Percentiles rank a stretch among this genome's conserved stretches.
Conservation (phyloP, 257 asterid species). For the Agastache rugosa region DNA sequence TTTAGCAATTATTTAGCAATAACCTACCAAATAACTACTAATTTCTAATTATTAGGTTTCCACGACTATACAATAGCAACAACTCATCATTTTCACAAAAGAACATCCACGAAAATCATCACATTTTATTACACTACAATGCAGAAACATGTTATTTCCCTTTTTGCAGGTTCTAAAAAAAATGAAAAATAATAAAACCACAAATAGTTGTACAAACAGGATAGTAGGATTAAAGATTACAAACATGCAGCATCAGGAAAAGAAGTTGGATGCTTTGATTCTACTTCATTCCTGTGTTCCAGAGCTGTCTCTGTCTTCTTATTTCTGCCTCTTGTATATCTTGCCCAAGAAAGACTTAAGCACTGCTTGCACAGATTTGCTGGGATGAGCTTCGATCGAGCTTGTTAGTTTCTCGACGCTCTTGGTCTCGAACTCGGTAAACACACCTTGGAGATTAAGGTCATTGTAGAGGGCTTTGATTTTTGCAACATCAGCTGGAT, state of each 20-base stretch:
- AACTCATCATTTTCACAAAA: neutral
- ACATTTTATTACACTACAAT: constrained; percentile 5
- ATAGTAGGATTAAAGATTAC: constrained; percentile 27
- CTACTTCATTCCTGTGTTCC: constrained; percentile 26
- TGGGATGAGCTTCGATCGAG: constrained; percentile 84
- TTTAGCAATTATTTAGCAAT: too few relatives aligned
- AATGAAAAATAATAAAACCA: constrained; percentile 19
- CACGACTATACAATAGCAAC: neutral
- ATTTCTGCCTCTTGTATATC: constrained; percentile 95
- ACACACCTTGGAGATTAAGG: constrained; percentile 73
- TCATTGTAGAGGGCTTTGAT: constrained; percentile 74
- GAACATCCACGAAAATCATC: constrained; percentile 10
- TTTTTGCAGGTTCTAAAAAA: constrained; percentile 20
- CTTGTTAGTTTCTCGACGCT: constrained; percentile 66
- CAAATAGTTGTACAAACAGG: constrained; percentile 37
- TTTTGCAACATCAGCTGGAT: constrained; percentile 68
- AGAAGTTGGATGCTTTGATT: constrained; percentile 26
- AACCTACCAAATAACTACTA: too few relatives aligned
- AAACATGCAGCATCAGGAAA: constrained; percentile 28
- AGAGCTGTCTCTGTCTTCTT: neutral
- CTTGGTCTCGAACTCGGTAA: constrained; percentile 71
- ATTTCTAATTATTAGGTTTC: constrained; percentile 7
- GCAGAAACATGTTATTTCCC: constrained; percentile 26
- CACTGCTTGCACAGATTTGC: constrained; percentile 86
- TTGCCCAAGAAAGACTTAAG: constrained; percentile 85